Evolutionary conservation across 2,329 filamentous ascomycete species (phyloP), one percentile per base, ranked within the genome.

Genomic region (Biscogniauxia sp.): DNA sequence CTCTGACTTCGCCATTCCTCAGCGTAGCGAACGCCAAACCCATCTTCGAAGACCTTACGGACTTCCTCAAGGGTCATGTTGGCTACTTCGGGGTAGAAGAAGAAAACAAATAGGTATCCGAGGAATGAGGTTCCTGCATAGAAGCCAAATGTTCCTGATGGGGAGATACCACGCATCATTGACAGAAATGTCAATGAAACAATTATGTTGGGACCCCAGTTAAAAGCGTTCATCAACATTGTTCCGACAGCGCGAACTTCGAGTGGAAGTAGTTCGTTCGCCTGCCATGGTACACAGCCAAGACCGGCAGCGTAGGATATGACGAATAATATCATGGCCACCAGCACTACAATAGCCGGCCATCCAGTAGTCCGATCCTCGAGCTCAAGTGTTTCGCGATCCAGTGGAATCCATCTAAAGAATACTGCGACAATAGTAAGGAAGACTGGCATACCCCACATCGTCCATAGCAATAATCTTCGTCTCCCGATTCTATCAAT

Each of bases 61-160:
- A 81, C 75, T 26, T 79, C 78, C 65, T 84, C 82, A 5, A 84
- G 68, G 19, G 80, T 77, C 74, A 83, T 77, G 6, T 80, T 80
- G 57, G 80, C 79, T 6, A 80, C 79, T 62, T 83, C 78, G 1
- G 80, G 79, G 61, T 80, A 82, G 59, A 70, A 79, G 68, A 80
- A 77, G 41, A 77, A 72, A 17, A 81, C 73, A 54, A 78, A 76
- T 5, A 82, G 55, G 69, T 76, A 81, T 15, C 79, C 79, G 25
- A 79, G 62, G 58, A 78, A 76, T 63, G 78, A 80, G 23, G 81
- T 77, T 0, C 70, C 78, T 0, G 78, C 77, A 59, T 81, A 82
- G 68, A 82, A 81, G 1, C 78, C 79, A 59, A 81, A 82, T 0
- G 79, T 76, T 2, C 80, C 79, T 2, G 73, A 76, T 0, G 79